A percentile compares a stretch with the other conserved stretches of the same genome.
These are phyloP conservation scores for Marasmius tenuissimus DNA, from an alignment of 1,284 basidiomycete species.

Conservation along the genomic window DNA sequence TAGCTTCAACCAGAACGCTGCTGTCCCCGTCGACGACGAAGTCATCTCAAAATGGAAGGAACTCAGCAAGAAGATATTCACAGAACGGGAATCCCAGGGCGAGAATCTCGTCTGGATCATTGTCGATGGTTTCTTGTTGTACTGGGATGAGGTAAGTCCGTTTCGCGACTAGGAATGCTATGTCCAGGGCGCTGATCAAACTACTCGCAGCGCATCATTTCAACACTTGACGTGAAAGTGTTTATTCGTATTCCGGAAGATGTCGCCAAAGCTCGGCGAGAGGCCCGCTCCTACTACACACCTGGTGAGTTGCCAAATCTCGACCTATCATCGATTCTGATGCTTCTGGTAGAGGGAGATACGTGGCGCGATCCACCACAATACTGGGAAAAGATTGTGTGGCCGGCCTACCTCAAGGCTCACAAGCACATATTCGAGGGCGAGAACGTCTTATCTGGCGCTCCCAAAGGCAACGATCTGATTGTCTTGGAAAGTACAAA, in stretches of 20 bases:
- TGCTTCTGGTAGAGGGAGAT: background rate
- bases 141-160: slow-evolving; percentile 4
- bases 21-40: background rate
- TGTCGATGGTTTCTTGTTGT: slow-evolving; percentile 6
- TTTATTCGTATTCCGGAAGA: slow-evolving; percentile 1
- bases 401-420: slow-evolving; percentile 89
- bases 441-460: slow-evolving; percentile 78
- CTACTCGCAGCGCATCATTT: background rate
- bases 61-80: background rate
- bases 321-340: background rate
- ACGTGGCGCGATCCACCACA: slow-evolving; percentile 69
- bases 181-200: background rate
- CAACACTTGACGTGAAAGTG: background rate
- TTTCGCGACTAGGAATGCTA: background rate
- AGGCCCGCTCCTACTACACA: slow-evolving; percentile 1
- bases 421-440: slow-evolving; percentile 73
- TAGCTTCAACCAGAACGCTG: background rate
- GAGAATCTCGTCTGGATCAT: slow-evolving; percentile 6
- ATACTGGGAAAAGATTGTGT: slow-evolving; percentile 94
- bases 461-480: slow-evolving; percentile 46
- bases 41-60: background rate
- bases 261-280: background rate
- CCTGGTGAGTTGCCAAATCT: background rate
- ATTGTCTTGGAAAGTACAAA: slow-evolving; percentile 53
- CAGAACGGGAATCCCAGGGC: background rate